Evolutionary conservation across 2,329 filamentous ascomycete genomes (phyloP).

Genomic region (Sporothrix sp.): DNA sequence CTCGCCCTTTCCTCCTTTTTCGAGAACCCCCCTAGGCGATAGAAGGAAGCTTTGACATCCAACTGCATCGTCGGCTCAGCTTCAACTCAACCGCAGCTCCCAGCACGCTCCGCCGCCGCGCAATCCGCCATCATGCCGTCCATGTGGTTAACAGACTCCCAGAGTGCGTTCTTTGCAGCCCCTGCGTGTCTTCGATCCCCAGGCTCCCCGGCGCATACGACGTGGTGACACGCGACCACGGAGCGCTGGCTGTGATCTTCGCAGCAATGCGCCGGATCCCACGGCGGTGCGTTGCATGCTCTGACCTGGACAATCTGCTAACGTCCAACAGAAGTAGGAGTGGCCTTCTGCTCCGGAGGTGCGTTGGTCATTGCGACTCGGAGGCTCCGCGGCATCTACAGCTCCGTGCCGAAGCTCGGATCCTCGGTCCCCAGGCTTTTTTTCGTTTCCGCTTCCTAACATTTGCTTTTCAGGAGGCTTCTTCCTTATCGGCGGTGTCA

Average conservation of each 20-base stretch:
- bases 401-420: too few relatives aligned
- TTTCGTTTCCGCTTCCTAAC: neutral
- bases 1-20: neutral
- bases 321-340: conserved; percentile 67
- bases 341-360: conserved; percentile 97
- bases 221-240: conserved; percentile 13
- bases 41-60: too few relatives aligned
- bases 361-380: too few relatives aligned
- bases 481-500: conserved; percentile 87
- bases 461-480: conserved; percentile 57
- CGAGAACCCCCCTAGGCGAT: too few relatives aligned
- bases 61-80: neutral
- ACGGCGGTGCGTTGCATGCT: neutral
- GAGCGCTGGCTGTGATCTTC: neutral
- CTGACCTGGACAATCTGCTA: conserved; percentile 18
- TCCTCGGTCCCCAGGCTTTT: too few relatives aligned
- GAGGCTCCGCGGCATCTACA: too few relatives aligned
- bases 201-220: too few relatives aligned
- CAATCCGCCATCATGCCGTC: conserved; percentile 51
- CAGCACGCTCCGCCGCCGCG: neutral
- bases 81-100: neutral
- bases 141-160: conserved; percentile 93
- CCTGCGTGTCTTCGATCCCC: too few relatives aligned
- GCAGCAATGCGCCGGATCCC: neutral
- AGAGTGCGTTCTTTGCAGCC: conserved; percentile 51